Evolutionary conservation across 805 yeast species (phyloP).

Genomic region (Wickerhamiella cacticola): DNA sequence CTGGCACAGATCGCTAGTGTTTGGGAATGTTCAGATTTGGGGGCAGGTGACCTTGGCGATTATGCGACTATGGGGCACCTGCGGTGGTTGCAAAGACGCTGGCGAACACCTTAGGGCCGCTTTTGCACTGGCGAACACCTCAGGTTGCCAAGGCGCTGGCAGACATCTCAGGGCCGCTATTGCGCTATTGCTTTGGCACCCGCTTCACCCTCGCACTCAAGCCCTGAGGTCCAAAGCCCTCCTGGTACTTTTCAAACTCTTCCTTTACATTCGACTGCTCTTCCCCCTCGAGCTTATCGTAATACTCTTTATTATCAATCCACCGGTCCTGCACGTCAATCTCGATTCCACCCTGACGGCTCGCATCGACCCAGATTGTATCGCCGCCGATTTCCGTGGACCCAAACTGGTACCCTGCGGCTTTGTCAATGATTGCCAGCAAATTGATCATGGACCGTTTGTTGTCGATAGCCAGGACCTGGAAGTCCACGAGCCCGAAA

Average conservation of each 20-base stretch:
- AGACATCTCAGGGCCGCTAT: too few relatives aligned
- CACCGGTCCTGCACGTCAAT: slow-evolving; percentile 88
- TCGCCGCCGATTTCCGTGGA: slow-evolving; percentile 95
- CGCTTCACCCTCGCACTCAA: slow-evolving; percentile 9
- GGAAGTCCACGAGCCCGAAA: slow-evolving; percentile 75
- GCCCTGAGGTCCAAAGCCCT: slow-evolving; percentile 31
- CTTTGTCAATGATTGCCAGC: slow-evolving; percentile 68
- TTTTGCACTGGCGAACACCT: too few relatives aligned
- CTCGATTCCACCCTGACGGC: slow-evolving; percentile 58
- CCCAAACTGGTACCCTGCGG: slow-evolving; percentile 90
- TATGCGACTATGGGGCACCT: too few relatives aligned
- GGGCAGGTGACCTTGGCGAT: too few relatives aligned
- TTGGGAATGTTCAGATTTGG: too few relatives aligned
- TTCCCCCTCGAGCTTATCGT: slow-evolving; percentile 48
- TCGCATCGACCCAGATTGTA: slow-evolving; percentile 92
- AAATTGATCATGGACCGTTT: slow-evolving; percentile 82
- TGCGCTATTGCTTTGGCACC: too few relatives aligned
- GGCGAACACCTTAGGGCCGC: too few relatives aligned
- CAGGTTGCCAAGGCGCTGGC: too few relatives aligned
- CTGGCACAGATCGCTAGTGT: too few relatives aligned
- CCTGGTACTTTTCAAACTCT: slow-evolving; percentile 60
- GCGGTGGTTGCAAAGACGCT: too few relatives aligned
- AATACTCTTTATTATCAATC: slow-evolving; percentile 71
- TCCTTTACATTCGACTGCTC: slow-evolving; percentile 23
- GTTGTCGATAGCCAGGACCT: slow-evolving; percentile 83